Conservation (phyloP, 192 early-diverging fungal genomes). For the Phlyctochytrium planicorne region DNA sequence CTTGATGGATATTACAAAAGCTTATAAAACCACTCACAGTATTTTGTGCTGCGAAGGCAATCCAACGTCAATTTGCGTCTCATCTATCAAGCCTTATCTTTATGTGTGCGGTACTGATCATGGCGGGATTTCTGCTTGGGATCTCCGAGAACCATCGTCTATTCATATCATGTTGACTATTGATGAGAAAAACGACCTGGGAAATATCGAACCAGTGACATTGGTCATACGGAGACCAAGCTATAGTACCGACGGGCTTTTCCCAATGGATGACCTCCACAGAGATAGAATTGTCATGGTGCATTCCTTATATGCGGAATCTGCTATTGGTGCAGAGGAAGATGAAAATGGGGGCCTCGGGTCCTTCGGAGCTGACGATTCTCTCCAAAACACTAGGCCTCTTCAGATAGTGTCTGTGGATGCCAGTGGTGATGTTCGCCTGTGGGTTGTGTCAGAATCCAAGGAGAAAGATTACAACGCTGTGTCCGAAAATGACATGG, state of each 20-base stretch:
- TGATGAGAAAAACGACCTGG: too few species aligned
- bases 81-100: conserved; percentile 30
- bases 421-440: conserved; percentile 4
- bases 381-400: too few species aligned
- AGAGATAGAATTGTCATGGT: too few species aligned
- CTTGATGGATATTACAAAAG: conserved; percentile 25
- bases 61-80: conserved; percentile 23
- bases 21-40: conserved; percentile 11
- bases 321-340: too few species aligned
- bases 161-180: conserved; percentile 13
- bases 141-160: conserved; percentile 31
- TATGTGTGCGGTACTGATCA: conserved; percentile 46
- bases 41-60: conserved; percentile 35
- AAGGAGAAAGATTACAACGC: conserved; percentile 12
- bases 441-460: conserved; percentile 28
- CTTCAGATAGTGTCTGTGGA: conserved; percentile 19
- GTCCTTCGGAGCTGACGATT: too few species aligned
- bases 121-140: conserved; percentile 46
- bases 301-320: too few species aligned
- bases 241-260: conserved; percentile 38
- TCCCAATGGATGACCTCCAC: conserved; percentile 22
- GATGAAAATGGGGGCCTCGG: too few species aligned
- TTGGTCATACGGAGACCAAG: conserved; percentile 27
- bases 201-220: too few species aligned
- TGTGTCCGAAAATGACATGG: conserved; percentile 36